Evolutionary conservation across 306 rosid species (phyloP).

Genomic region (Corylus heterophylla): DNA sequence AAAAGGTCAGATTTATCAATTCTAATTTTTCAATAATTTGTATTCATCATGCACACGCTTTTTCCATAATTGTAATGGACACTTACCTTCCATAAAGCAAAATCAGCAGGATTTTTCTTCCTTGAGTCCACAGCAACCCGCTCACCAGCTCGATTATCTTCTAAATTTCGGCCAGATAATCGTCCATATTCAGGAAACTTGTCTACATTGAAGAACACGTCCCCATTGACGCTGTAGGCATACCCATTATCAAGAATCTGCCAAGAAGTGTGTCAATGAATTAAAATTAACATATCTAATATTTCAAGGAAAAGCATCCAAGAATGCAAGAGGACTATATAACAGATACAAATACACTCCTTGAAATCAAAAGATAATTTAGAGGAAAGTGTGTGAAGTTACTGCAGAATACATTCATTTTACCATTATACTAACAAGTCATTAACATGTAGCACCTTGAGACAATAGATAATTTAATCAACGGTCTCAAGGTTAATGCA

Average conservation of each 20-base stretch:
- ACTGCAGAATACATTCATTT: background rate
- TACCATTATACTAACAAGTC: background rate
- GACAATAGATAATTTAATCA: background rate
- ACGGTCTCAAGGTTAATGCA: background rate
- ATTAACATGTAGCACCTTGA: background rate
- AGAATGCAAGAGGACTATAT: background rate
- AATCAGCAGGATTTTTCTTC: conserved; percentile 95
- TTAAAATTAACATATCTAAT: conserved; percentile 24
- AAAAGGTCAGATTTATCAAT: background rate
- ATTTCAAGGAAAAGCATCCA: background rate
- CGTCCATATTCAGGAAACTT: conserved; percentile 84
- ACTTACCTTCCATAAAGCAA: conserved; percentile 95
- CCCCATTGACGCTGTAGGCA: conserved; percentile 84
- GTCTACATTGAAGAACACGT: conserved; percentile 80
- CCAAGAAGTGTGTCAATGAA: conserved; percentile 35
- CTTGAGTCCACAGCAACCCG: conserved; percentile 89
- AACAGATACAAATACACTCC: conserved; percentile 18
- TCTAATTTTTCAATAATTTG: background rate
- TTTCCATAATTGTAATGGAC: conserved; percentile 10
- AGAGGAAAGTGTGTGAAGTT: background rate
- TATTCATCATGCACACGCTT: background rate
- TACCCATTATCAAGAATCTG: conserved; percentile 89
- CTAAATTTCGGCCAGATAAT: conserved; percentile 76
- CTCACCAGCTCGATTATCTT: conserved; percentile 97
- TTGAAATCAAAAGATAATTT: conserved; percentile 12